Evolutionary conservation across 495 filamentous ascomycete species (phyloP), one percentile per base, ranked within the genome.

Genomic region (Aspergillus sclerotioniger): DNA sequence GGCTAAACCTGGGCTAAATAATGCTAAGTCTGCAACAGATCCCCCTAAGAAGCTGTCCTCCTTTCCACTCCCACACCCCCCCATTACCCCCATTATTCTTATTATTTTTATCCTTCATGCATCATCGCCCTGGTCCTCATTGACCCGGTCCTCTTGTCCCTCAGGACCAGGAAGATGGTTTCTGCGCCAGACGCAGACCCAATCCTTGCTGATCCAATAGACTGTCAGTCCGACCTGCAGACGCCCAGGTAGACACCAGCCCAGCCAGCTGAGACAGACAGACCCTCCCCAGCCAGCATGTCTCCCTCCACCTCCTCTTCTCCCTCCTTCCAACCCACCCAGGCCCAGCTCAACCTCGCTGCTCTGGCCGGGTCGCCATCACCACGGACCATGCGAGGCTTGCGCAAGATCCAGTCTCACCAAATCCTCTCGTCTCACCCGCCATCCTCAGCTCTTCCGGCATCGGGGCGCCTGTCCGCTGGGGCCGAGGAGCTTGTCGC

Each of bases 381-480:
- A 10, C 80, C 79, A 20, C 74, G 76, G 52, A 78, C 73, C 10
- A 73, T 77, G 64, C 77, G 77, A 61, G 69, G 69, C 25, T 69
- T 83, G 56, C 79, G 80, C 29, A 80, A 80, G 71, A 78, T 80
- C 39, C 77, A 80, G 61, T 82, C 80, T 17, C 76, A 80, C 59
- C 79, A 81, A 57, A 65, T 74, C 37, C 69, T 82, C 35, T 77
- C 78, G 0, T 70, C 75, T n/a, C 69, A 65, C 31, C 51, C 55
- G 20, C 35, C 55, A 71, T 63, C 32, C 63, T 67, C 20, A 66
- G 60, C 57, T 19, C 84, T 85, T 65, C 65, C 66, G 62, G 58
- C 68, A 51, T 60, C 59, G 60, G 48, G 67, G 67, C 61, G 59
- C 61, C 31, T 68, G 54, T 59, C 65, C 54, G 60, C 64, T 39